phyloP scores from a whole-genome alignment of 1,284 basidiomycete genomes.

The Hymenochaete sp. region DNA sequence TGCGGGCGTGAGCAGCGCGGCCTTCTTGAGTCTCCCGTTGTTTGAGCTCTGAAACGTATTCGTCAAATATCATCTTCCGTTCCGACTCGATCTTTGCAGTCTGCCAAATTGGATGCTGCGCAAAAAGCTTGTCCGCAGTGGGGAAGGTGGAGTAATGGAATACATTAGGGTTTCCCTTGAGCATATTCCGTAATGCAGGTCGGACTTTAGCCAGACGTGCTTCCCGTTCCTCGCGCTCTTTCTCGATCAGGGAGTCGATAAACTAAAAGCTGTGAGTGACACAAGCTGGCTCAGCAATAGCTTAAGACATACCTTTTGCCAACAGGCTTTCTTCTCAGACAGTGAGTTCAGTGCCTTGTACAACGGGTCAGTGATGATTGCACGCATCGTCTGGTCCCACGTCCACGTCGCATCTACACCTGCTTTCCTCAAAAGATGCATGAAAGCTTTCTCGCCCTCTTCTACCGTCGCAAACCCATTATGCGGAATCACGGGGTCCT shows the following conservation, averaged over 20 bases:
- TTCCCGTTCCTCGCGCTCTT: slow-evolving; percentile 74
- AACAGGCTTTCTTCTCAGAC: slow-evolving; percentile 90
- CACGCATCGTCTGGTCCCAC: slow-evolving; percentile 97
- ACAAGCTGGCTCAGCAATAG: slow-evolving; percentile 17
- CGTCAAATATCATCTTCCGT: slow-evolving; percentile 78
- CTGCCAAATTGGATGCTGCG: slow-evolving; percentile 82
- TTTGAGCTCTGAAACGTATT: slow-evolving; percentile 78
- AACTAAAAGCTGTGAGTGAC: slow-evolving; percentile 40
- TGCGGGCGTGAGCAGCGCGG: slow-evolving; percentile 62
- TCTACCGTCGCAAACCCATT: slow-evolving; percentile 81
- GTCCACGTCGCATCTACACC: slow-evolving; percentile 89
- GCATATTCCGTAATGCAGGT: slow-evolving; percentile 75
- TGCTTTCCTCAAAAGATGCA: slow-evolving; percentile 78
- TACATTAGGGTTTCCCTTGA: slow-evolving; percentile 76
- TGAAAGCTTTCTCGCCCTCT: slow-evolving; percentile 92
- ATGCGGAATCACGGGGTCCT: slow-evolving; percentile 78
- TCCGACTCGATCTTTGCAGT: slow-evolving; percentile 78
- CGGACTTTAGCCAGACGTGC: slow-evolving; percentile 73
- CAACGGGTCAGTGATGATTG: slow-evolving; percentile 94
- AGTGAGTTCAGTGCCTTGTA: slow-evolving; percentile 93
- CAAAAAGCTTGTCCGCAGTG: slow-evolving; percentile 77
- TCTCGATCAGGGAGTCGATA: slow-evolving; percentile 51
- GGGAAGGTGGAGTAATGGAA: slow-evolving; percentile 84
- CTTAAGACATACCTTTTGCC: slow-evolving; percentile 67
- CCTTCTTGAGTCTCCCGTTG: slow-evolving; percentile 81